Evolutionary conservation across 441 rosid species (phyloP), one percentile per base, ranked within the genome.

Genomic region (Manihot esculenta): DNA sequence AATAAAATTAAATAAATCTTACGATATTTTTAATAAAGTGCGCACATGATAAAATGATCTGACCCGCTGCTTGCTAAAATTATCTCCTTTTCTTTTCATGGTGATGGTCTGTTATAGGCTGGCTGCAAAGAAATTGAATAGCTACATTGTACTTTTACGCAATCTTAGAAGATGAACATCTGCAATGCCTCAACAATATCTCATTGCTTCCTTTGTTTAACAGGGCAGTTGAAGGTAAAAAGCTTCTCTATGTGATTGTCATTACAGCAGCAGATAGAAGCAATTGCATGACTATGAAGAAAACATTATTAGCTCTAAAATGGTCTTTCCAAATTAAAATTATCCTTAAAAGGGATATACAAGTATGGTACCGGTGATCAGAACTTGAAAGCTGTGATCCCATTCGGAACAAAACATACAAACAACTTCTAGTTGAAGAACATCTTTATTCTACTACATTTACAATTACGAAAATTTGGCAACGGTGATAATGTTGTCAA

Each of bases 401-500:
- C 21, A 51, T 20, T 13, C 64, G 44, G 27, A 58, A 30, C 11
- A 20, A 30, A 23, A 49, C 21, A 23, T n/a, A 48, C 17, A 56
- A 38, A 26, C 13, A 10, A 66, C 56, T 55, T 55, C 9, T 27
- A 68, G 23, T 26, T 23, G 64, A 42, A 57, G 41, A 5, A n/a
- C 17, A 58, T 10, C 21, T 45, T 48, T 10, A 26, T 45, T 30
- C 18, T 30, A 20, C 27, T 59, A n/a, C 18, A 21, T 58, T 26
- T 58, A 47, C 56, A 20, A 33, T 58, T 26, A 67, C 21, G 33
- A 69, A 18, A 69, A 45, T 8, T 27, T 41, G 14, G 50, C 71
- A 23, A 47, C 18, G 12, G 38, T 33, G 23, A 66, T 13, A 14
- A 56, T 6, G 6, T 3, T 57, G 20, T 57, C 53, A 30, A 66